Evolutionary conservation across 1,284 basidiomycete species (phyloP), one percentile per base, ranked within the genome.

Genomic region (Ustilago nuda): DNA sequence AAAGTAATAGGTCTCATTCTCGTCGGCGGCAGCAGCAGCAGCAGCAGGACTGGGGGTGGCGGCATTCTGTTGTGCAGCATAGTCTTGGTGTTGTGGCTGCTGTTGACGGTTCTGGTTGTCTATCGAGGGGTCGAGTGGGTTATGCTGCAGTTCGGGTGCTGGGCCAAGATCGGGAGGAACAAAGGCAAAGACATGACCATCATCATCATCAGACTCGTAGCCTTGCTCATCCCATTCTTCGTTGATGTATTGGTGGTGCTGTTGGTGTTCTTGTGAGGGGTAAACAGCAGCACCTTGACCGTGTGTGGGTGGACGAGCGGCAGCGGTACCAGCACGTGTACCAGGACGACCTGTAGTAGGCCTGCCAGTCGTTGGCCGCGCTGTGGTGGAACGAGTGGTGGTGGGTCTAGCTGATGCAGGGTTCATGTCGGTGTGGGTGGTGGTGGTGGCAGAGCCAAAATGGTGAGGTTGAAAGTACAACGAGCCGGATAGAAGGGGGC

Each of bases 131-230:
- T 77, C 74, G 51, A 77, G 63, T 1, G 74, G 74, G 46, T 77
- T 77, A 15, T 66, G 56, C n/a, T 72, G 66, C 6, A 77, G 64
- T 35, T 76, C 65, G 11, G 72, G 72, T 7, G 76, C 69, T 2
- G 76, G 76, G 2, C 77, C 77, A 36, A 79, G 73, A 50, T 76
- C 73, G 32, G 77, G 80, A 33, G 80, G 82, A 11, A 80, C 74
- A 45, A 84, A 85, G 19, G 84, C 84, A 72, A 85, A 85, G 45
- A 85, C 82, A 43, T 83, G 79, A 4, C 78, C 83, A 27, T 84
- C 82, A 37, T 84, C 81, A 8, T 84, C 81, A 8, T 79, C 79
- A 30, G 71, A 77, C 52, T 83, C 79, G 51, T 83, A 79, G 30
- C 82, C 78, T 13, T 83, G 76, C 19, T 83, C 81, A 37, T 79